Evolutionary conservation across 2,329 filamentous ascomycete genomes (phyloP).

Genomic region (Monilinia polystroma): DNA sequence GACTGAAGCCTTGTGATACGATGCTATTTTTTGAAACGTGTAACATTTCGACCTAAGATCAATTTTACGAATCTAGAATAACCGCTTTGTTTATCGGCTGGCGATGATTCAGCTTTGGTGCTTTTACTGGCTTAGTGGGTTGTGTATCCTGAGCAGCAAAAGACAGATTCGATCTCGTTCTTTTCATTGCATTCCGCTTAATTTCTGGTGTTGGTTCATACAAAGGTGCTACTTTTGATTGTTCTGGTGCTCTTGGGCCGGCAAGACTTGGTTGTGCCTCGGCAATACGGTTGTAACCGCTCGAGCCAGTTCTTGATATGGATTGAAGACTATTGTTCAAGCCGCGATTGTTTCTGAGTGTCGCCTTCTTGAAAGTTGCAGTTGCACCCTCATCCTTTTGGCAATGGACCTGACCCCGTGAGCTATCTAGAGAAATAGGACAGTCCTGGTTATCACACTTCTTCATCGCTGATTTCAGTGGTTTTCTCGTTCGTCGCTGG

Average conservation of each 20-base stretch:
- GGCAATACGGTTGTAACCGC: constrained; percentile 22
- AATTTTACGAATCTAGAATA: constrained; percentile 25
- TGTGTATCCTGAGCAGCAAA: background rate
- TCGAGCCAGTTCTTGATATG: background rate
- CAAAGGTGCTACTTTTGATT: background rate
- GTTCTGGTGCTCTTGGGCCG: background rate
- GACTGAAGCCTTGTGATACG: background rate
- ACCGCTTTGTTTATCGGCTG: background rate
- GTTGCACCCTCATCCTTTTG: background rate
- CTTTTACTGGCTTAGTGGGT: constrained; percentile 11
- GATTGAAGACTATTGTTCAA: constrained; percentile 5
- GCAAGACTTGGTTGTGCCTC: background rate
- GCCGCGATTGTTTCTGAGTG: background rate
- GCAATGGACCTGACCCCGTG: background rate
- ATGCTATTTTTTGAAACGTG: background rate
- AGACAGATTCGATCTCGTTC: constrained; percentile 17
- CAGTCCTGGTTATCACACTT: constrained; percentile 4
- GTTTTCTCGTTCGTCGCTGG: constrained; percentile 13
- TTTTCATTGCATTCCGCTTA: constrained; percentile 23
- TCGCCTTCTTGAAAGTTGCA: background rate
- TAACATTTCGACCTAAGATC: background rate
- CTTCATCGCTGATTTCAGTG: constrained; percentile 26
- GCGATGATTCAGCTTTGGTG: constrained; percentile 10
- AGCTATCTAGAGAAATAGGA: background rate
- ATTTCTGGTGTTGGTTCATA: constrained; percentile 13